phyloP scores from a whole-genome alignment of 768 basidiomycete species.

The Phylloporus sp. region DNA sequence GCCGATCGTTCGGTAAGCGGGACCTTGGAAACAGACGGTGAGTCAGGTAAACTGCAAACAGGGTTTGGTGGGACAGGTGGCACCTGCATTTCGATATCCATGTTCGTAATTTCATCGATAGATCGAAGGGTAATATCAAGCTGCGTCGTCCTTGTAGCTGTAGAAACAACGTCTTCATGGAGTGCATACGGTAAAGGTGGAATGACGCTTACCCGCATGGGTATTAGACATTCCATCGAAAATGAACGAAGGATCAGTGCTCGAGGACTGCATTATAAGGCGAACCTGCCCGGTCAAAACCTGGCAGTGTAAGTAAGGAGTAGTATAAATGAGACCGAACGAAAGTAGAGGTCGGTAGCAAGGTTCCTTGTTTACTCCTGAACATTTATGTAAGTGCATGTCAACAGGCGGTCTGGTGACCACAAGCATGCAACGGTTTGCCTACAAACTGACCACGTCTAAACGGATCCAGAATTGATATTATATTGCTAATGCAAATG shows the following conservation, averaged over 20 bases:
- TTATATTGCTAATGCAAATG: slow-evolving; percentile 17
- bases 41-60: not conserved
- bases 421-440: too few species aligned
- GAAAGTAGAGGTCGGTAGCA: not conserved
- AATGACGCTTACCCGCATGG: slow-evolving; percentile 9
- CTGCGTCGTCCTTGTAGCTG: slow-evolving; percentile 10
- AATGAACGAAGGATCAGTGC: not conserved
- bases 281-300: too few species aligned
- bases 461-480: slow-evolving; percentile 6
- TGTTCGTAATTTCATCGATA: slow-evolving; percentile 53
- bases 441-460: too few species aligned
- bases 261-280: slow-evolving; percentile 5
- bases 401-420: too few species aligned
- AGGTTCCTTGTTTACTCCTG: too few species aligned
- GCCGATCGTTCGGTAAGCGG: slow-evolving; percentile 38
- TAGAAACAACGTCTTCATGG: not conserved
- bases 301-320: not conserved
- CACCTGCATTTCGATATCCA: slow-evolving; percentile 75
- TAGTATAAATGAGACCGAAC: not conserved
- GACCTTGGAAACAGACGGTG: slow-evolving; percentile 27
- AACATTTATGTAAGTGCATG: too few species aligned
- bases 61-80: slow-evolving; percentile 15
- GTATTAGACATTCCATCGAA: not conserved
- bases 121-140: slow-evolving; percentile 41
- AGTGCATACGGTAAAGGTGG: not conserved